Conservation (phyloP, 208 protist genomes). For the Borovskyia barvae region DNA sequence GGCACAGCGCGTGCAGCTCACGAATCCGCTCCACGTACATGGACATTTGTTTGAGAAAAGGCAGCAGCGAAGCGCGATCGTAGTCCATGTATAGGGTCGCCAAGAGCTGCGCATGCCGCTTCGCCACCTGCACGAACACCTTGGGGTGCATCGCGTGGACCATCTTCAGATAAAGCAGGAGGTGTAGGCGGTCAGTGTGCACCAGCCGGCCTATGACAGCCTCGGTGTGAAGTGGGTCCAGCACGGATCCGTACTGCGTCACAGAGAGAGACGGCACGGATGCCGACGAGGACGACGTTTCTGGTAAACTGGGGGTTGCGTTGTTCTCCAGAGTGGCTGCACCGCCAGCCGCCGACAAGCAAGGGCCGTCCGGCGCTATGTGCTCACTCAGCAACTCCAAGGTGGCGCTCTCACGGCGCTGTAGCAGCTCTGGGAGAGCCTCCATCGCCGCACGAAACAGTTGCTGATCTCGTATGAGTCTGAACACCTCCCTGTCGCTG, state of each 20-base stretch:
- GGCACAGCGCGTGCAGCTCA: conserved; percentile 72
- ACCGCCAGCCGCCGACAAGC: not conserved
- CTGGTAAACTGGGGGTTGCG: not conserved
- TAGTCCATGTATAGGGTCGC: conserved; percentile 77
- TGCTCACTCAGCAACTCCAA: conserved; percentile 56
- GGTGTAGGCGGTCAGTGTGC: conserved; percentile 37
- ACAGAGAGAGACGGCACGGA: not conserved
- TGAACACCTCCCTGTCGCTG: conserved; percentile 21
- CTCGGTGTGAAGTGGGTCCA: conserved; percentile 35
- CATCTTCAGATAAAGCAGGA: conserved; percentile 56
- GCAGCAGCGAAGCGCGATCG: conserved; percentile 44
- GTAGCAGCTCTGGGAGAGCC: conserved; percentile 57
- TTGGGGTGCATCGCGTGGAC: conserved; percentile 28
- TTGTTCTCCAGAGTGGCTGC: not conserved
- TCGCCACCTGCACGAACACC: conserved; percentile 21
- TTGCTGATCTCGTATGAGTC: conserved; percentile 22
- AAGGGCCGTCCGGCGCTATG: too few species aligned
- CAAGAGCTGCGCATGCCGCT: conserved; percentile 58
- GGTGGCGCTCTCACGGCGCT: conserved; percentile 37
- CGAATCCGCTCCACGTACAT: conserved; percentile 55
- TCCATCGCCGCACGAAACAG: conserved; percentile 38
- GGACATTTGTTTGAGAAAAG: conserved; percentile 62
- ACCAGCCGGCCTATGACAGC: conserved; percentile 50
- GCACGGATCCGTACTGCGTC: conserved; percentile 14
- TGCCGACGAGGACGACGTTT: not conserved